phyloP scores from a whole-genome alignment of 331 rosid genomes.

The Ulmus americana region DNA sequence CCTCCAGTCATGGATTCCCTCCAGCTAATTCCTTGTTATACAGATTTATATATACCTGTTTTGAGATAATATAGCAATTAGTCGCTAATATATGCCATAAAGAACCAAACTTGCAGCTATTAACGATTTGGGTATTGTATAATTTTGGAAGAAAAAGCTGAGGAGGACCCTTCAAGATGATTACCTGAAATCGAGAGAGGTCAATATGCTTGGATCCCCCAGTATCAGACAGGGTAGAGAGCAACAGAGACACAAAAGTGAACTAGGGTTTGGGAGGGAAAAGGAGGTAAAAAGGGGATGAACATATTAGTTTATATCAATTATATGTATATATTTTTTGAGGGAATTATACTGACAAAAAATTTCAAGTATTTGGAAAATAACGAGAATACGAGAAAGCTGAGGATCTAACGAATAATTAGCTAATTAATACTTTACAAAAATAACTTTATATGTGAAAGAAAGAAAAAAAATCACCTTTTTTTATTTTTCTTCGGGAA shows the following conservation, averaged over 20 bases:
- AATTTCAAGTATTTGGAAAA: no score
- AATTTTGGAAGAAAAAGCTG: not conserved
- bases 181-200: not conserved
- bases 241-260: not conserved
- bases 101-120: not conserved
- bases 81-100: not conserved
- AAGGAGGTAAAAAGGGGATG: no score
- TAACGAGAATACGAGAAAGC: no score
- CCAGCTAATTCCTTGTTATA: not conserved
- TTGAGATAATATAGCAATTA: not conserved
- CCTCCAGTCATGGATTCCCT: conserved; percentile 49
- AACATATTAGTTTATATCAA: no score
- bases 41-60: not conserved
- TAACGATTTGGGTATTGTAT: no score
- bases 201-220: not conserved
- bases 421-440: no score
- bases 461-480: no score
- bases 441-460: no score
- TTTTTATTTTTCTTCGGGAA: no score
- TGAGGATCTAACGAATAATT: no score
- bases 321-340: no score
- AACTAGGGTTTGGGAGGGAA: not conserved
- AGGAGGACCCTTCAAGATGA: not conserved
- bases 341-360: no score
- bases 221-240: not conserved